phyloP scores from a whole-genome alignment of 345 rosid species.

The Bretschneidera sinensis region DNA sequence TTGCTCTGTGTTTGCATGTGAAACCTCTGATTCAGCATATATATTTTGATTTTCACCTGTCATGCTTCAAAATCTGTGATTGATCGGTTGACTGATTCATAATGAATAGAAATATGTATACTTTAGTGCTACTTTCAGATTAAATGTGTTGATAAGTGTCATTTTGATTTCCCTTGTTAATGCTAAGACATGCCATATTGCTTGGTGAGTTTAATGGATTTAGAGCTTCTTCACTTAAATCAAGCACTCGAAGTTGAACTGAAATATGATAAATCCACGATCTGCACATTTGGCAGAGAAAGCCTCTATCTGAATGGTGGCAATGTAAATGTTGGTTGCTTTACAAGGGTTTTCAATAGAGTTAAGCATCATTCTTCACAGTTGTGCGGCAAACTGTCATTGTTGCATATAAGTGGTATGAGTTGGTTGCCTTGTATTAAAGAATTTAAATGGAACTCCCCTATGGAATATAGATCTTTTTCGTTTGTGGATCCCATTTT shows the following conservation, averaged over 20 bases:
- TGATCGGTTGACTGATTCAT: background rate
- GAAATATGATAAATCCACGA: background rate
- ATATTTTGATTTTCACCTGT: background rate
- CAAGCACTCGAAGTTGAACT: background rate
- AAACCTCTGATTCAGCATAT: background rate
- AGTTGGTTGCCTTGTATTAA: too few relatives aligned
- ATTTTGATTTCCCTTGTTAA: too few relatives aligned
- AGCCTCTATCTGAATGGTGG: background rate
- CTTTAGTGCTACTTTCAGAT: background rate
- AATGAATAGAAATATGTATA: background rate
- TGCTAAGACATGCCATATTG: background rate
- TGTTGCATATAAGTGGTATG: too few relatives aligned
- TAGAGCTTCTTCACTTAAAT: background rate
- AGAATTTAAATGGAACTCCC: background rate
- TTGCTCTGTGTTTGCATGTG: constrained; percentile 7
- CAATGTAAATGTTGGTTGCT: too few relatives aligned
- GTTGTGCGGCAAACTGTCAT: too few relatives aligned
- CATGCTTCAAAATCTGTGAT: background rate
- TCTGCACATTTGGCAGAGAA: background rate
- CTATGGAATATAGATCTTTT: background rate
- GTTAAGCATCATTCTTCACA: too few relatives aligned
- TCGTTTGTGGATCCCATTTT: background rate
- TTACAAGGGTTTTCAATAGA: too few relatives aligned
- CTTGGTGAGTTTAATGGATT: background rate
- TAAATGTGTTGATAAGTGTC: too few relatives aligned